Conservation (phyloP, 495 filamentous ascomycete species). For the Beverwykella pulmonaria region DNA sequence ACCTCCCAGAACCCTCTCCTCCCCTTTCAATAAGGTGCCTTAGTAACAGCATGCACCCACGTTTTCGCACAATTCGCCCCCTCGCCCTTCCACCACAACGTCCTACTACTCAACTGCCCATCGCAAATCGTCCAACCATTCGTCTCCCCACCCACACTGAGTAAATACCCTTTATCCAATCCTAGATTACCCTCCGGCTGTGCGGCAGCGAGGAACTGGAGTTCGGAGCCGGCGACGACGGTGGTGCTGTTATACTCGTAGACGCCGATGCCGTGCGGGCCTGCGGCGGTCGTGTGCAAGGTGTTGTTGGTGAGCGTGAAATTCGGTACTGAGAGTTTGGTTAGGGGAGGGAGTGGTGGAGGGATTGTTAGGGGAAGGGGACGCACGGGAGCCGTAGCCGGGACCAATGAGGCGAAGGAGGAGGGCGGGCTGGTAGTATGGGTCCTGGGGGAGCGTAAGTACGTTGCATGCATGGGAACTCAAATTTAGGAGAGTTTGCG, state of each 20-base stretch:
- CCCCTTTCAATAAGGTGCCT: conserved; percentile 39
- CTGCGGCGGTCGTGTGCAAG: conserved; percentile 28
- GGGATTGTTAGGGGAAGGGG: no score
- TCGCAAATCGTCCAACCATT: conserved; percentile 41
- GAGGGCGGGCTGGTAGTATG: conserved; percentile 35
- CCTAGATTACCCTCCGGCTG: conserved; percentile 35
- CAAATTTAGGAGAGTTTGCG: no score
- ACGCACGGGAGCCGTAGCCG: conserved; percentile 38
- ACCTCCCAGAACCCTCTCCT: no score
- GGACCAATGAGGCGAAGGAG: conserved; percentile 39
- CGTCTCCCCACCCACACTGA: conserved; percentile 38
- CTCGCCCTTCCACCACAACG: conserved; percentile 40
- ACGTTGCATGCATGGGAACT: no score
- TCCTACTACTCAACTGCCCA: conserved; percentile 26
- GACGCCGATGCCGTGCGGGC: conserved; percentile 30
- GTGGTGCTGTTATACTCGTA: conserved; percentile 38
- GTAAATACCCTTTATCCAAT: conserved; percentile 37
- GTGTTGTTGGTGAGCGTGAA: conserved; percentile 40
- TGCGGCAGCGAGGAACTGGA: conserved; percentile 26
- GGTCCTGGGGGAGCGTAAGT: conserved; percentile 28
- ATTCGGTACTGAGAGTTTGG: no score
- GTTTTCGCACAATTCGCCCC: conserved; percentile 34
- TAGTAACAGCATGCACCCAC: conserved; percentile 38
- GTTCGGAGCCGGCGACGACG: conserved; percentile 24
- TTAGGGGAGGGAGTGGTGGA: no score